phyloP scores from a whole-genome alignment of 1,284 basidiomycete species.

The Sporisorium sorghi region DNA sequence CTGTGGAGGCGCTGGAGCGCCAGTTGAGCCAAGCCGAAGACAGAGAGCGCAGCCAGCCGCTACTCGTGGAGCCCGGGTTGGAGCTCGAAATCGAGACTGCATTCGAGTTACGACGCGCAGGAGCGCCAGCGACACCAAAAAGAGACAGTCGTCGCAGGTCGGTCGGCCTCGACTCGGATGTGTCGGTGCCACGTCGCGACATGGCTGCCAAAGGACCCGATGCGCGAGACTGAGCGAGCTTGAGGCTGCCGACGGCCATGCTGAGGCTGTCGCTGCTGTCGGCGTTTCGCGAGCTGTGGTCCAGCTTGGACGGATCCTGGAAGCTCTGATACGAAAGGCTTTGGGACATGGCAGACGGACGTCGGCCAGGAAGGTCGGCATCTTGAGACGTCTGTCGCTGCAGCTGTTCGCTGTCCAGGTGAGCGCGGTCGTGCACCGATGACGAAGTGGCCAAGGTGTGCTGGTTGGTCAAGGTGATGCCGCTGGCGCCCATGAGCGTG shows the following conservation, averaged over 20 bases:
- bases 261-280: conserved; percentile 30
- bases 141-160: conserved; percentile 37
- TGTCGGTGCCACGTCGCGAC: conserved; percentile 25
- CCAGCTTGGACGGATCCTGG: conserved; percentile 9
- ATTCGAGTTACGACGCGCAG: conserved; percentile 46
- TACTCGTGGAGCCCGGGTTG: conserved; percentile 33
- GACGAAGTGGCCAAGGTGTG: neutral
- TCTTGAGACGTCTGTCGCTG: conserved; percentile 16
- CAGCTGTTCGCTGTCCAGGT: conserved; percentile 11
- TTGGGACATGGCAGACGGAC: conserved; percentile 24
- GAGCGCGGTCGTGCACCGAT: conserved; percentile 9
- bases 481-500: conserved; percentile 54
- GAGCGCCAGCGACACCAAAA: conserved; percentile 31
- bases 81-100: conserved; percentile 40
- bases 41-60: conserved; percentile 55
- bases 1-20: conserved; percentile 41
- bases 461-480: conserved; percentile 48
- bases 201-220: conserved; percentile 13
- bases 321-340: conserved; percentile 32
- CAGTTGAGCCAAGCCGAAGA: conserved; percentile 54
- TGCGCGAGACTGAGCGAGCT: conserved; percentile 47
- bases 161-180: conserved; percentile 14
- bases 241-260: conserved; percentile 53
- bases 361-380: neutral
- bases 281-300: neutral